Conservation (phyloP, 306 rosid genomes). For the Malus asiatica region DNA sequence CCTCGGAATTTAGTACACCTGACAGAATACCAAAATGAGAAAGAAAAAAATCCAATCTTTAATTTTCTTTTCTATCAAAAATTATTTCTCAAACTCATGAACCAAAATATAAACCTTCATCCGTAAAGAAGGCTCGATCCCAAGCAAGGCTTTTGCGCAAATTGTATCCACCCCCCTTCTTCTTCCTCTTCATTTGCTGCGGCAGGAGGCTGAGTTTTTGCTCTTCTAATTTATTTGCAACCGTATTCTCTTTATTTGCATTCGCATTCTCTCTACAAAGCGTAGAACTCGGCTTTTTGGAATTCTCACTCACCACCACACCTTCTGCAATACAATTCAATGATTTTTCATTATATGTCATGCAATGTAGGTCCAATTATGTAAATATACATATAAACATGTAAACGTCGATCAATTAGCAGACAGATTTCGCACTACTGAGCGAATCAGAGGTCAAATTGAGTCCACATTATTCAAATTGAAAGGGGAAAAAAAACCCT, state of each 20-base stretch:
- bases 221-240: constrained; percentile 31
- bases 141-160: constrained; percentile 94
- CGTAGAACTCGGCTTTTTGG: constrained; percentile 11
- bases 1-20: constrained; percentile 77
- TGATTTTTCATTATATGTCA: neutral
- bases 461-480: neutral
- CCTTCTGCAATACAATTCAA: constrained; percentile 17
- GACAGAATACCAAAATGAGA: constrained; percentile 4
- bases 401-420: neutral
- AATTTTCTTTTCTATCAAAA: neutral
- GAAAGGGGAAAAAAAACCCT: neutral
- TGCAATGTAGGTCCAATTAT: neutral
- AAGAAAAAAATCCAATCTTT: neutral
- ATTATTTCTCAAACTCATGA: neutral
- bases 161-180: constrained; percentile 63
- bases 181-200: constrained; percentile 78
- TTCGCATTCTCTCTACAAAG: constrained; percentile 11
- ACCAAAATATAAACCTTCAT: constrained; percentile 42
- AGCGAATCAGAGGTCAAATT: neutral
- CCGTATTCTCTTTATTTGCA: constrained; percentile 34
- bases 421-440: neutral
- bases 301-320: neutral
- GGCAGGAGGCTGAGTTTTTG: constrained; percentile 51
- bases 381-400: neutral
- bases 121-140: constrained; percentile 87